A percentile compares a stretch with the other conserved stretches of the same genome.
These are phyloP conservation scores for Plenodomus lindquistii DNA, from an alignment of 2,329 filamentous ascomycete genomes.

Conservation along the genomic window DNA sequence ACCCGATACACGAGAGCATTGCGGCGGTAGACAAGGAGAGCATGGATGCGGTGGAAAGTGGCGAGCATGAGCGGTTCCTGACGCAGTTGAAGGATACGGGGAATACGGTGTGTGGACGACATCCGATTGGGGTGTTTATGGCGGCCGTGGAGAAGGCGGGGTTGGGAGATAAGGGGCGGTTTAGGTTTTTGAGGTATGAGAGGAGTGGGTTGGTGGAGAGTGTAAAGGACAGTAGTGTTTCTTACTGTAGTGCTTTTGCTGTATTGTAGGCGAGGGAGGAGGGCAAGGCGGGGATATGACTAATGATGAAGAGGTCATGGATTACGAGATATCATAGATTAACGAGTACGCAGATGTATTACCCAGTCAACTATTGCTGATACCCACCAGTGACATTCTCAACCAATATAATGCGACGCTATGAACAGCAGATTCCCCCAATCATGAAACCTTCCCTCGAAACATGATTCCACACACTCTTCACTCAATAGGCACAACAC, in stretches of 20 bases:
- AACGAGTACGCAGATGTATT: too few species aligned
- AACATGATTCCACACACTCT: too few species aligned
- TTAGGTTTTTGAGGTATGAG: constrained; percentile 85
- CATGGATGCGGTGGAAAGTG: constrained; percentile 82
- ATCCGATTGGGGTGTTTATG: constrained; percentile 93
- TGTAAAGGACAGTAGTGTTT: constrained; percentile 80
- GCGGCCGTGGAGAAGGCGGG: constrained; percentile 71
- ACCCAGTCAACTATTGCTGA: too few species aligned
- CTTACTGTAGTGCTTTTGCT: constrained; percentile 92
- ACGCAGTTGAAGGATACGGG: constrained; percentile 70
- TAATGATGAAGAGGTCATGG: too few species aligned
- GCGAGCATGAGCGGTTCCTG: constrained; percentile 71
- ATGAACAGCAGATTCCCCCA: too few species aligned
- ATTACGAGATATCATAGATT: too few species aligned
- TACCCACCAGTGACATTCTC: too few species aligned
- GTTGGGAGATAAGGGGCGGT: constrained; percentile 61
- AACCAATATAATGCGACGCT: too few species aligned
- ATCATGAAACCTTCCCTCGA: too few species aligned
- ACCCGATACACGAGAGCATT: constrained; percentile 82
- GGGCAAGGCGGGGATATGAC: too few species aligned
- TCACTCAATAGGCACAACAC: too few species aligned
- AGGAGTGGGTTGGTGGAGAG: constrained; percentile 75
- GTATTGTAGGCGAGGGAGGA: constrained; percentile 44
- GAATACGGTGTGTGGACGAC: constrained; percentile 92
- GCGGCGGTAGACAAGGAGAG: constrained; percentile 75